Conservation (phyloP, 371 early-diverging fungal genomes). For the Gilbertella persicaria region DNA sequence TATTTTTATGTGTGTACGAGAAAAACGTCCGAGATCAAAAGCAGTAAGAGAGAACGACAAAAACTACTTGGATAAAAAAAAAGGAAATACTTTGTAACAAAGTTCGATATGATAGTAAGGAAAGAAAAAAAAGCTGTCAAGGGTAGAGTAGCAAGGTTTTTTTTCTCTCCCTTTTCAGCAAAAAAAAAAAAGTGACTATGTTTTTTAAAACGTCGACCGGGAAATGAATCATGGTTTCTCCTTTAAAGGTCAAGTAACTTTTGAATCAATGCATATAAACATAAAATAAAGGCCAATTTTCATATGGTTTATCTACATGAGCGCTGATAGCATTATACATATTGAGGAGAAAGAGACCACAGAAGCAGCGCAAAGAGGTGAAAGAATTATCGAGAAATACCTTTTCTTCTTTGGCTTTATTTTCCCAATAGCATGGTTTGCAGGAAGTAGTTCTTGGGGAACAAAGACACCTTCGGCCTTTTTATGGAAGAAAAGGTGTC, state of each 20-base stretch:
- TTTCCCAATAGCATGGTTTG: constrained; percentile 41
- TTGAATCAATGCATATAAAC: too few species aligned
- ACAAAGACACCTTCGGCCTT: constrained; percentile 3
- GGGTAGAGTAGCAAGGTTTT: constrained; percentile 8
- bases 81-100: too few species aligned
- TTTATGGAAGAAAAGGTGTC: constrained; percentile 47
- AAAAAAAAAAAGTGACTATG: neutral
- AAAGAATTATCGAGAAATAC: constrained; percentile 18
- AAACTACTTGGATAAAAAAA: constrained; percentile 6
- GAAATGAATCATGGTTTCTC: too few species aligned
- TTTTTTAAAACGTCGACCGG: too few species aligned
- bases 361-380: neutral
- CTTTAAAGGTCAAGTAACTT: too few species aligned
- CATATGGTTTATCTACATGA: too few species aligned
- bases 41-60: neutral
- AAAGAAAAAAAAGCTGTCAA: constrained; percentile 14
- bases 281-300: too few species aligned
- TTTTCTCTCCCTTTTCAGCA: neutral
- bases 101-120: neutral
- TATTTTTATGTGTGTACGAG: too few species aligned
- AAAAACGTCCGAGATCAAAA: too few species aligned
- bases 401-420: constrained; percentile 41
- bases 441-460: constrained; percentile 31
- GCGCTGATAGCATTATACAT: neutral
- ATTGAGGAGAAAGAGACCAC: neutral